phyloP scores from a whole-genome alignment of 1,284 basidiomycete species.

The Ceratobasidium sp. region DNA sequence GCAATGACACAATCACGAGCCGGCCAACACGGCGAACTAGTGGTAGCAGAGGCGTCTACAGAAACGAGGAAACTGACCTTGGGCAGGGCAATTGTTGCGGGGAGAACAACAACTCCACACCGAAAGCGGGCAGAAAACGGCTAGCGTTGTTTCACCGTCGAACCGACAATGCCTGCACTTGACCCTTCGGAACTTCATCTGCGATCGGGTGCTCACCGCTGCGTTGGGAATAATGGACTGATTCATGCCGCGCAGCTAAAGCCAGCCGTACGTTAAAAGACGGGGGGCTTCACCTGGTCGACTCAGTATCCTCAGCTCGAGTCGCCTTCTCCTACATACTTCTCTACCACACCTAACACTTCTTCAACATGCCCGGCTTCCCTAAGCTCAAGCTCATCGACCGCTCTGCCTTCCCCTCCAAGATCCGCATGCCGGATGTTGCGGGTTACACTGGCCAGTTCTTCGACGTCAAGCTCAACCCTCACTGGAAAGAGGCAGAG shows the following conservation, averaged over 20 bases:
- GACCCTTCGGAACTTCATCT: conserved; percentile 15
- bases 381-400: conserved; percentile 43
- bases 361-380: conserved; percentile 34
- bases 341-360: conserved; percentile 27
- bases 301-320: conserved; percentile 40
- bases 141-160: conserved; percentile 36
- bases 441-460: conserved; percentile 43
- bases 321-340: conserved; percentile 11
- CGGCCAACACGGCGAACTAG: conserved; percentile 11
- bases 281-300: neutral
- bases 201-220: conserved; percentile 28
- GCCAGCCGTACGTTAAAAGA: conserved; percentile 12
- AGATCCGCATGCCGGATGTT: conserved; percentile 43
- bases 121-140: conserved; percentile 33
- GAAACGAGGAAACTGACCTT: conserved; percentile 28
- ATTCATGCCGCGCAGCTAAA: neutral
- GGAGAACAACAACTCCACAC: conserved; percentile 8
- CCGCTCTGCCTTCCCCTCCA: conserved; percentile 39
- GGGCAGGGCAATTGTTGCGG: neutral
- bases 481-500: conserved; percentile 42
- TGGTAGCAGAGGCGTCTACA: neutral
- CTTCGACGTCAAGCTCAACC: conserved; percentile 45
- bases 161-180: conserved; percentile 28
- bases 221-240: conserved; percentile 19
- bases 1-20: conserved; percentile 9